phyloP scores from a whole-genome alignment of 1,284 basidiomycete species.

The Rhodotorula sp. region DNA sequence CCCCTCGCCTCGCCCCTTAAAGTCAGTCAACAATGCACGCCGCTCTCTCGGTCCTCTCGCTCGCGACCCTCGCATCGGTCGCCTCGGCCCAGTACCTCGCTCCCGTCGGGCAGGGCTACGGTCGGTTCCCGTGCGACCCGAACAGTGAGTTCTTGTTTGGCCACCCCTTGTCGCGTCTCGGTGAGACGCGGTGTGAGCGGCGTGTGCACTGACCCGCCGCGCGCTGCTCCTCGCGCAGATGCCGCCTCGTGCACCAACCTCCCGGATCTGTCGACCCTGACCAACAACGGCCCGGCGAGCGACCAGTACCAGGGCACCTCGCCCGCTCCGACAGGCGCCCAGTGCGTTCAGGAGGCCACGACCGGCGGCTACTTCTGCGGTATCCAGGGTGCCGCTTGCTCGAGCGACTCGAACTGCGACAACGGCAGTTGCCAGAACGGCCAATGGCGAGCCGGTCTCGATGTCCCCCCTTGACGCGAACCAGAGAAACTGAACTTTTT shows the following conservation, averaged over 20 bases:
- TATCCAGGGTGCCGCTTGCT: conserved; percentile 16
- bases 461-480: no score
- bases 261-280: conserved; percentile 1
- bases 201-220: neutral
- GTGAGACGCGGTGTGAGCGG: neutral
- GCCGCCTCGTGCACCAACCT: conserved; percentile 1
- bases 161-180: neutral
- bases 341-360: conserved; percentile 1
- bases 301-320: conserved; percentile 15
- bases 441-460: neutral
- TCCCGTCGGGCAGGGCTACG: conserved; percentile 13
- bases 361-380: conserved; percentile 32
- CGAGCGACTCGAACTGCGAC: conserved; percentile 10
- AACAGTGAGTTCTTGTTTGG: conserved; percentile 9
- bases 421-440: conserved; percentile 12
- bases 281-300: neutral
- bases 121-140: conserved; percentile 24
- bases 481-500: neutral
- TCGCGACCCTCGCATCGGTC: conserved; percentile 4
- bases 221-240: neutral
- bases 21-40: conserved; percentile 10
- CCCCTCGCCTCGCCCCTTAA: no score
- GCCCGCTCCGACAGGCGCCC: conserved; percentile 5
- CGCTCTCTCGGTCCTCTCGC: neutral
- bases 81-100: conserved; percentile 20